phyloP scores from a whole-genome alignment of 2,329 filamentous ascomycete species.

The Stagonosporopsis chrysanthemi region DNA sequence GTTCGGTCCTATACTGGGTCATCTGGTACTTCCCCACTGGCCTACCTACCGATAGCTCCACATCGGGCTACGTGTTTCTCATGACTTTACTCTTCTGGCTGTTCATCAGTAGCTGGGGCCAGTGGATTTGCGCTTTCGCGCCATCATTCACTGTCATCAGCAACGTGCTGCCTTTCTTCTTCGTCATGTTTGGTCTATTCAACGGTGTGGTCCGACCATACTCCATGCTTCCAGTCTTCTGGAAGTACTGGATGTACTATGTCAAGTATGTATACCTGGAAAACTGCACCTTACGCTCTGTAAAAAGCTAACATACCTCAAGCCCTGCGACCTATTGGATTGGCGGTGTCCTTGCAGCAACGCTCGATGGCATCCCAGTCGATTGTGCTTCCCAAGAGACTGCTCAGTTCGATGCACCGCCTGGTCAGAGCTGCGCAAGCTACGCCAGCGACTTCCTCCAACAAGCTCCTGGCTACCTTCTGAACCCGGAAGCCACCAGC shows the following conservation, averaged over 20 bases:
- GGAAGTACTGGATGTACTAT: constrained; percentile 71
- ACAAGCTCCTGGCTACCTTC: constrained; percentile 66
- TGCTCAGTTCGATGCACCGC: constrained; percentile 70
- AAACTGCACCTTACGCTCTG: not conserved
- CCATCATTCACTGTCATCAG: constrained; percentile 80
- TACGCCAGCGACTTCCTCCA: constrained; percentile 70
- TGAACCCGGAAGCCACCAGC: constrained; percentile 64
- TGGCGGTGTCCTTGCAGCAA: constrained; percentile 71
- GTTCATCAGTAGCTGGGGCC: constrained; percentile 78
- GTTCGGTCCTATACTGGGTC: constrained; percentile 72
- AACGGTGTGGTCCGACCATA: constrained; percentile 80
- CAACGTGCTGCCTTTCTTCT: constrained; percentile 78
- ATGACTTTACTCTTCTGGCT: constrained; percentile 81
- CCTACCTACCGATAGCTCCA: constrained; percentile 68
- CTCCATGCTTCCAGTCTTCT: constrained; percentile 70
- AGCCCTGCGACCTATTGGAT: constrained; percentile 74
- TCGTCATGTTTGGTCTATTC: constrained; percentile 78
- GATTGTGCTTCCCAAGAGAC: constrained; percentile 62
- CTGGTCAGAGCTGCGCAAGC: constrained; percentile 67
- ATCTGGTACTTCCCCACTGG: constrained; percentile 82
- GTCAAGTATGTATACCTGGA: not conserved
- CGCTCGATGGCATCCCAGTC: constrained; percentile 60
- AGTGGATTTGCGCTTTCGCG: constrained; percentile 85
- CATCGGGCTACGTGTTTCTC: constrained; percentile 77
- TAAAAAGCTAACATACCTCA: not conserved